phyloP scores from a whole-genome alignment of 148 eudicot species.

The Persicaria tinctoria region DNA sequence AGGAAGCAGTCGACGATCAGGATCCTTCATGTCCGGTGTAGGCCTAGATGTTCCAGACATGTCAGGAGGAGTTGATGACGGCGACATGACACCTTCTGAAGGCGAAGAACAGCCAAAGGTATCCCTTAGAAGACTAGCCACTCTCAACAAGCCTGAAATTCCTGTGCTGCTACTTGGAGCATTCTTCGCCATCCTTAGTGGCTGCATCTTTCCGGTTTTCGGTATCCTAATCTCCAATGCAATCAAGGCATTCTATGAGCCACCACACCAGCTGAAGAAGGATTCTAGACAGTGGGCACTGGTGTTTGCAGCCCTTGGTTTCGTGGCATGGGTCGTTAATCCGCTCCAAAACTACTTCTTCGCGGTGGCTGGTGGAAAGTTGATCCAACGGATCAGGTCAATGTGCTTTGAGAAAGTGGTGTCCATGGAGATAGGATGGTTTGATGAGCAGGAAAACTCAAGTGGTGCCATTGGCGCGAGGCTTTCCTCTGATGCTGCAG shows the following conservation, averaged over 20 bases:
- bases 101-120: constrained; percentile 4
- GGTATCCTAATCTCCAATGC: constrained; percentile 21
- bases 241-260: constrained; percentile 23
- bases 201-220: constrained; percentile 25
- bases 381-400: constrained; percentile 30
- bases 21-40: constrained; percentile 29
- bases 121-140: constrained; percentile 21
- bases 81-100: not conserved
- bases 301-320: constrained; percentile 22
- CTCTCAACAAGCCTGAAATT: constrained; percentile 32
- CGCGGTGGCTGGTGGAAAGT: constrained; percentile 25
- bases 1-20: constrained; percentile 30
- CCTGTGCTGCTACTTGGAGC: constrained; percentile 25
- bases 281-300: constrained; percentile 26
- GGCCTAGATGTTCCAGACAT: constrained; percentile 20
- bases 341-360: constrained; percentile 25
- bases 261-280: constrained; percentile 18
- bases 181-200: constrained; percentile 19
- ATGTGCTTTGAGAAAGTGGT: constrained; percentile 63
- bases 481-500: constrained; percentile 68
- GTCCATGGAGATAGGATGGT: constrained; percentile 72
- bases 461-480: constrained; percentile 74
- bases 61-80: not conserved
- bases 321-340: constrained; percentile 15
- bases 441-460: constrained; percentile 57